These are phyloP conservation scores for Lagerstroemia speciosa DNA, from an alignment of 345 rosid genomes.

Conservation along the genomic window DNA sequence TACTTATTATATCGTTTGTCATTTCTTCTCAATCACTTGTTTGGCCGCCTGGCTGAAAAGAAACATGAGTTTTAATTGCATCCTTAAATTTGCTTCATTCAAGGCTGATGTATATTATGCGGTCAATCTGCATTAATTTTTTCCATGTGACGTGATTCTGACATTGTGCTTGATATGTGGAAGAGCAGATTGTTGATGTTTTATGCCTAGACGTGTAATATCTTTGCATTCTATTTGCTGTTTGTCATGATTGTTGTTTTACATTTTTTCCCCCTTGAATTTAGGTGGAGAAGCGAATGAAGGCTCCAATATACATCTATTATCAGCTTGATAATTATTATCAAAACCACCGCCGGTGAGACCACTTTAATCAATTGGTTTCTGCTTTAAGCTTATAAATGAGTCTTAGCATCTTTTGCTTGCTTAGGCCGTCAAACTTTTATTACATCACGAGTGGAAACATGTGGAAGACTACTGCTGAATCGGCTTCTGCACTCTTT, in stretches of 20 bases:
- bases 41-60: background rate
- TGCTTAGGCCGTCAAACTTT: background rate
- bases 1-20: background rate
- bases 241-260: background rate
- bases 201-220: background rate
- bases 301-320: slow-evolving; percentile 50
- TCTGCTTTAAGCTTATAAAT: background rate
- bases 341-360: slow-evolving; percentile 78
- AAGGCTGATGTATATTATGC: background rate
- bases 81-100: background rate
- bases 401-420: background rate
- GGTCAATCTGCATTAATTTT: background rate
- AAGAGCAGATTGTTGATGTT: background rate
- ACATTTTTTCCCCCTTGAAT: slow-evolving; percentile 1
- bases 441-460: background rate
- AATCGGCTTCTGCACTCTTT: background rate
- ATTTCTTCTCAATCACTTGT: background rate
- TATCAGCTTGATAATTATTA: slow-evolving; percentile 74
- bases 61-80: background rate
- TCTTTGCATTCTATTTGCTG: background rate
- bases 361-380: background rate
- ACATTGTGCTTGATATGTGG: background rate
- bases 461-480: background rate
- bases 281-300: slow-evolving; percentile 37
- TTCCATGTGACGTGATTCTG: background rate